Percentiles rank a stretch among this genome's conserved stretches.
Evolutionary conservation across 129 eudicot genomes (phyloP).

Genomic region (Escallonia rubra): DNA sequence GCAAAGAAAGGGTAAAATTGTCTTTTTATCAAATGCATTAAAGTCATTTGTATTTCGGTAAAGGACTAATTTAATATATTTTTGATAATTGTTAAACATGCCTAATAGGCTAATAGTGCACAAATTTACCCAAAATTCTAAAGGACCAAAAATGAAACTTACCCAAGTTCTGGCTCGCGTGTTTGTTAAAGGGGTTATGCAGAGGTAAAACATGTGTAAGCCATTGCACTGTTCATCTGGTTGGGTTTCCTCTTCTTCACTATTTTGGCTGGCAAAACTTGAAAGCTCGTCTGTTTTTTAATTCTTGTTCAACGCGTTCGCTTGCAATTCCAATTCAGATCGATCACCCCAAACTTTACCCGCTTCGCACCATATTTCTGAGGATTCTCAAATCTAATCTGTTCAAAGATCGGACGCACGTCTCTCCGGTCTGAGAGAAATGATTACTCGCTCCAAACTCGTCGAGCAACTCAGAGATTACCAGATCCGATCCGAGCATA

Average conservation of each 20-base stretch:
- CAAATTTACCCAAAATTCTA: too few species aligned
- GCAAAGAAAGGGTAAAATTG: too few species aligned
- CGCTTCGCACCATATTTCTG: not conserved
- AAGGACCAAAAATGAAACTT: too few species aligned
- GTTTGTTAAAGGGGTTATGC: too few species aligned
- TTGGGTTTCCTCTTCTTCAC: not conserved
- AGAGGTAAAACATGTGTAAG: too few species aligned
- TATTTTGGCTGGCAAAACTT: not conserved
- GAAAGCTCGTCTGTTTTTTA: not conserved
- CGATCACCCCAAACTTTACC: not conserved
- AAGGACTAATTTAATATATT: too few species aligned
- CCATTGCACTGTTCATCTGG: too few species aligned
- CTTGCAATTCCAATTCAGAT: not conserved
- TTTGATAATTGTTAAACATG: too few species aligned
- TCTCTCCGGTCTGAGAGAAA: conserved; percentile 24
- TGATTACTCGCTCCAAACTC: conserved; percentile 83
- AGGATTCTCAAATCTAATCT: not conserved
- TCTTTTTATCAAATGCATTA: too few species aligned
- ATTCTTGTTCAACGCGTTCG: not conserved
- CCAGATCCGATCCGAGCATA: conserved; percentile 87
- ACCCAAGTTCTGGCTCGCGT: too few species aligned
- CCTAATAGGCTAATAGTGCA: too few species aligned
- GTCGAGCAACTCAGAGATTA: conserved; percentile 84
- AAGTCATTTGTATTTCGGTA: too few species aligned
- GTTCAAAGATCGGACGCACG: conserved; percentile 23